Base-by-base conservation (phyloP, 371 early-diverging fungal species). In the Synchytrium microbalum region DNA sequence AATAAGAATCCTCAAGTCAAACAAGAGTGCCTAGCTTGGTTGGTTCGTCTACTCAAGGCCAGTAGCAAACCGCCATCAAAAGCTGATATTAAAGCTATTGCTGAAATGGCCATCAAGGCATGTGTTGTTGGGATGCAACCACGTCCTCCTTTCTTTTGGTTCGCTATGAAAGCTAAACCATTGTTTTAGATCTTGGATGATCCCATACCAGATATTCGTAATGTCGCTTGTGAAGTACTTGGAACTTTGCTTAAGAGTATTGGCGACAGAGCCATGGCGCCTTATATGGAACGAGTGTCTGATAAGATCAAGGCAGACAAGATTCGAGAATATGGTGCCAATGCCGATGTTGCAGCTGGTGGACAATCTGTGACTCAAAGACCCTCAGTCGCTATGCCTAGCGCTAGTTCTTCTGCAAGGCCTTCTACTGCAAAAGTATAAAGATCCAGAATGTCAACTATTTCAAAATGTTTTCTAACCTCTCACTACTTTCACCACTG, bases 1-100 rank as follows among this genome's bases (percentile, higher is more conserved):
- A 92, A 97, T 74, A 96, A 96, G 65, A 96, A 96, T 68, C 97
- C 98, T 1, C 92, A 93, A 67, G 88, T 92, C 24, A 79, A 88
- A 60, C 80, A 83, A 19, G 92, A 93, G 66, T 71, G 85, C 1
- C 72, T 91, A 30, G 85, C 83, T 31, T 84, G 88, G 73, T 68
- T 94, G 13, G 75, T 79, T 0, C 82, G 92, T 26, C 86, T 88
- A 38, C 71, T 96, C 30, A 84, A 84, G 55, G 80, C 72, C 25
- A 81, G 86, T 29, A 80, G 80, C 25, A 80, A 82, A 56, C 77
- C 80, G 0, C 92, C 93, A 0, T 75, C 76, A 14, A 95, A 92
- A 63, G 64, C 74, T 2, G 95, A 95, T 32, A 75, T 90, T 32
- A 95, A 95, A 64, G 70, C 79, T 24, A 77, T 88, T 8, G 78